phyloP scores from a whole-genome alignment of 805 yeast genomes.

The Citeromyces matritensis region DNA sequence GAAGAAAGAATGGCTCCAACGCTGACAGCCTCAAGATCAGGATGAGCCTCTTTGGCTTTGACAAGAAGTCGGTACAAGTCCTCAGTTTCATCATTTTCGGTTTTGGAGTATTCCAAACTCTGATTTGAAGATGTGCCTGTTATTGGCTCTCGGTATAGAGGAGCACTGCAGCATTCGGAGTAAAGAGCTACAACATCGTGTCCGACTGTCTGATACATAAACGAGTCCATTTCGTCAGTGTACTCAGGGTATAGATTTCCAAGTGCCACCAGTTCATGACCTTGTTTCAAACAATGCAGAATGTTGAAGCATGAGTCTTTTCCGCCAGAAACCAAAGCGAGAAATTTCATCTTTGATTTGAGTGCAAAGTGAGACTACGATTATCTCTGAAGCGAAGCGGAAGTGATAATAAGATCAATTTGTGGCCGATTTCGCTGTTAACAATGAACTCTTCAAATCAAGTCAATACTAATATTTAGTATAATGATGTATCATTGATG shows the following conservation, averaged over 20 bases:
- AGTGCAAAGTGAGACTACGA: constrained; percentile 2
- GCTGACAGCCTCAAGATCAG: constrained; percentile 73
- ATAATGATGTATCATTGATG: too few species aligned
- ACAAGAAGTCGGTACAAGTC: constrained; percentile 47
- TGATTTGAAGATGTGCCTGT: constrained; percentile 48
- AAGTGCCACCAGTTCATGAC: constrained; percentile 74
- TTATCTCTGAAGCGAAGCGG: too few species aligned
- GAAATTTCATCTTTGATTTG: constrained; percentile 55
- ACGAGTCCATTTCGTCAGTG: constrained; percentile 68
- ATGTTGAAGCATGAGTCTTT: constrained; percentile 90
- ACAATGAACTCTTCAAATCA: background rate
- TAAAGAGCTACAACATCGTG: constrained; percentile 60
- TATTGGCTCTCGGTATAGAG: constrained; percentile 60
- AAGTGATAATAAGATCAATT: too few species aligned
- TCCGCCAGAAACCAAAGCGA: constrained; percentile 89
- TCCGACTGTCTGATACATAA: constrained; percentile 97
- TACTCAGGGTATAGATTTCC: constrained; percentile 68
- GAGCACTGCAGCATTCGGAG: constrained; percentile 59
- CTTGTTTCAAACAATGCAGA: constrained; percentile 69
- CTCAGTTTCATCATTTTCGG: constrained; percentile 76
- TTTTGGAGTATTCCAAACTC: constrained; percentile 50
- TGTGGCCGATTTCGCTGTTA: background rate
- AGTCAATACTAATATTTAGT: constrained; percentile 1
- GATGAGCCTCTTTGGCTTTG: constrained; percentile 33
- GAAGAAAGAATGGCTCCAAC: constrained; percentile 94